Evolutionary conservation across 1,139 yeast genomes (phyloP).

Genomic region (Hanseniaspora sp.): DNA sequence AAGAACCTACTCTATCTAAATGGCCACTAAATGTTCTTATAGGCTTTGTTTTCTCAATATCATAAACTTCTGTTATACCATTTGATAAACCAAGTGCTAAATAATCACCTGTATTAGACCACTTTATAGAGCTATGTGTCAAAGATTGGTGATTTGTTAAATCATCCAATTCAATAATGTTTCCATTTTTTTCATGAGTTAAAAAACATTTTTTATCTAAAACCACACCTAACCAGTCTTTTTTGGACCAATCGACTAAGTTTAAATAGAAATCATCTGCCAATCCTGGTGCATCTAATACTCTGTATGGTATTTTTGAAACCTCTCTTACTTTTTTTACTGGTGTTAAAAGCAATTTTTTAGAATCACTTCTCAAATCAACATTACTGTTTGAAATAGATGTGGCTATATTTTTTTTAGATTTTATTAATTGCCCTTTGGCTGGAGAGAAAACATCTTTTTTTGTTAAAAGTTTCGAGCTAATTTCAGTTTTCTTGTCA

Average conservation of each 20-base stretch:
- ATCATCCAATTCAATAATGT: conserved; percentile 65
- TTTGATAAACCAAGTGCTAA: conserved; percentile 80
- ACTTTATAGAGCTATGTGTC: conserved; percentile 45
- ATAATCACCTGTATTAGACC: conserved; percentile 94
- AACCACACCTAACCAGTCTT: conserved; percentile 81
- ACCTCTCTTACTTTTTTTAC: conserved; percentile 68
- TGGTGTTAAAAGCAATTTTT: conserved; percentile 66
- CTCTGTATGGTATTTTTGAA: conserved; percentile 80
- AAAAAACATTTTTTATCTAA: conserved; percentile 77
- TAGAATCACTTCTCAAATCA: conserved; percentile 64
- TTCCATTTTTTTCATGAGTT: conserved; percentile 83
- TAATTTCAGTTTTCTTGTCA: conserved; percentile 36
- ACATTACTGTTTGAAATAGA: background rate
- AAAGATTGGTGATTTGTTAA: conserved; percentile 21
- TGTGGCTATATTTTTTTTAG: background rate
- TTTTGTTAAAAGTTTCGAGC: conserved; percentile 25
- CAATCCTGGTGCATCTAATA: conserved; percentile 90
- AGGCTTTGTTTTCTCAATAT: conserved; percentile 72
- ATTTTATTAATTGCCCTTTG: background rate
- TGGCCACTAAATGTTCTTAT: conserved; percentile 91
- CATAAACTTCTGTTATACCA: conserved; percentile 92
- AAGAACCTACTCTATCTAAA: conserved; percentile 66
- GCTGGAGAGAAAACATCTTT: background rate
- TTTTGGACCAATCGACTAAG: conserved; percentile 91
- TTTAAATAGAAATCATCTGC: conserved; percentile 90